phyloP scores from a whole-genome alignment of 1,139 yeast species.

The Hemisphaericaspora subhashii region DNA sequence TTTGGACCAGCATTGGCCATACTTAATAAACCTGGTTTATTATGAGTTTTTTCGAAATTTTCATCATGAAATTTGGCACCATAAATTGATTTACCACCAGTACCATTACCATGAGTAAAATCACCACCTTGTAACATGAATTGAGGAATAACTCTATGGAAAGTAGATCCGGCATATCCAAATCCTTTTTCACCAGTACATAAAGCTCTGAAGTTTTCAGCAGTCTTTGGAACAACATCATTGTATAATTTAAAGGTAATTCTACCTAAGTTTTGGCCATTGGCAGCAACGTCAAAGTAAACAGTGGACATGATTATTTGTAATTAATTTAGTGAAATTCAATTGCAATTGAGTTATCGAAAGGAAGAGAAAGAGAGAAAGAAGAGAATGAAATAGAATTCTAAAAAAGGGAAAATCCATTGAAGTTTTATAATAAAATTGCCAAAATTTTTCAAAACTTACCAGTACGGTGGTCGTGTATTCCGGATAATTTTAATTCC shows the following conservation, averaged over 20 bases:
- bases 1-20: conserved; percentile 99
- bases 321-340: conserved; percentile 2
- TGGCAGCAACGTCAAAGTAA: conserved; percentile 75
- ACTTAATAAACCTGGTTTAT: conserved; percentile 90
- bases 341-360: conserved; percentile 3
- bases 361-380: conserved; percentile 2
- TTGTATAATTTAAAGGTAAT: conserved; percentile 65
- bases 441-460: no score
- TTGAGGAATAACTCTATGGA: conserved; percentile 98
- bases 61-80: conserved; percentile 95
- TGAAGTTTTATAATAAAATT: neutral
- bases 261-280: conserved; percentile 47
- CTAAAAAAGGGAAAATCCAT: neutral
- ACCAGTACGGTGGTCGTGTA: neutral
- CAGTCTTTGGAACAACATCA: conserved; percentile 96
- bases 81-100: conserved; percentile 99
- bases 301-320: conserved; percentile 51
- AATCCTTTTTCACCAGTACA: conserved; percentile 97
- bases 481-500: neutral
- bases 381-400: neutral
- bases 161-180: conserved; percentile 86
- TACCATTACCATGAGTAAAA: conserved; percentile 90
- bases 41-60: conserved; percentile 85
- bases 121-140: conserved; percentile 99
- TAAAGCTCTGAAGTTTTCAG: conserved; percentile 97